Evolutionary conservation across 257 asterid species (phyloP).

Genomic region (Henckelia pumila): DNA sequence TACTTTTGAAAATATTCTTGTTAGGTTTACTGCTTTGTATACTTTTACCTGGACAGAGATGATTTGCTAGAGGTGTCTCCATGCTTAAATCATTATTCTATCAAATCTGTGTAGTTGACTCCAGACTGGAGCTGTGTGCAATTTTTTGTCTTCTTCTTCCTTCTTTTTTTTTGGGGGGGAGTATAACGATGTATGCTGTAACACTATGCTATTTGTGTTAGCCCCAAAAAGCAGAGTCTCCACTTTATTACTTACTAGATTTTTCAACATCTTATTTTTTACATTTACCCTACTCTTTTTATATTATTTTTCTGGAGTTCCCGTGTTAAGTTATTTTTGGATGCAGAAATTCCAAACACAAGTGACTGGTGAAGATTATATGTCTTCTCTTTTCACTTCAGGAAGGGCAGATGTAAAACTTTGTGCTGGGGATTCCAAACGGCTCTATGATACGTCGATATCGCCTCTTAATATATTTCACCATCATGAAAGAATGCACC

Average conservation of each 20-base stretch:
- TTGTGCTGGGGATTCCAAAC: conserved; percentile 32
- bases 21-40: conserved; percentile 10
- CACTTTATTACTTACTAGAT: not conserved
- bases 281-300: not conserved
- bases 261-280: not conserved
- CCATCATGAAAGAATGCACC: conserved; percentile 61
- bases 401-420: conserved; percentile 50
- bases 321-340: not conserved
- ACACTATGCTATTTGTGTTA: too few species aligned
- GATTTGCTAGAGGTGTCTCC: not conserved
- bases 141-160: not conserved
- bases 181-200: too few species aligned
- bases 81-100: not conserved
- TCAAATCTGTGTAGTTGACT: conserved; percentile 7
- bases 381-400: conserved; percentile 31
- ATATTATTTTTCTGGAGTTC: not conserved
- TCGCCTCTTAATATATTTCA: conserved; percentile 67
- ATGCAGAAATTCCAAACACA: not conserved
- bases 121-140: not conserved
- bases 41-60: conserved; percentile 9
- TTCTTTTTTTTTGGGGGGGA: too few species aligned
- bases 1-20: conserved; percentile 5
- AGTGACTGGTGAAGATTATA: conserved; percentile 37
- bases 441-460: conserved; percentile 47
- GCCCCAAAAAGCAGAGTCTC: not conserved